phyloP scores from a whole-genome alignment of 257 asterid species.

The Thymus mandschuricus region DNA sequence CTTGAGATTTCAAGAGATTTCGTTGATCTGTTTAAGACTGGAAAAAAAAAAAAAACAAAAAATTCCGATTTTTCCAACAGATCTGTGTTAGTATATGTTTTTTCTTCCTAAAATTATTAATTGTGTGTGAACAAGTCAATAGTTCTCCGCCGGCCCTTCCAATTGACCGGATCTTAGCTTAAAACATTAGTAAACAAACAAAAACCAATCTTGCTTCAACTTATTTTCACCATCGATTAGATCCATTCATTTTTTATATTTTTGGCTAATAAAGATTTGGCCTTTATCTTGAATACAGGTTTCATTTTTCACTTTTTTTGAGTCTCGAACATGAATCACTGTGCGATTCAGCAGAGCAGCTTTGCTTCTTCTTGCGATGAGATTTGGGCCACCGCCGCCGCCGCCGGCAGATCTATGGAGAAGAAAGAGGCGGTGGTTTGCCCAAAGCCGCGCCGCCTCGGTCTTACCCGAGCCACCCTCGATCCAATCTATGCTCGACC shows the following conservation, averaged over 20 bases:
- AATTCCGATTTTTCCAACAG: constrained; percentile 41
- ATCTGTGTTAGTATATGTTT: constrained; percentile 22
- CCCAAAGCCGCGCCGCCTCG: constrained; percentile 87
- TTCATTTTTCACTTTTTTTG: background rate
- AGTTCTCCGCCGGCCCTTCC: constrained; percentile 42
- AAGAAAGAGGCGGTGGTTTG: constrained; percentile 71
- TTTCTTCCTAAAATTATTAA: constrained; percentile 21
- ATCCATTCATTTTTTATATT: background rate
- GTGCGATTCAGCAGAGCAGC: constrained; percentile 56
- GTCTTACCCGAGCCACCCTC: constrained; percentile 51
- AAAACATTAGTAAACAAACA: constrained; percentile 19
- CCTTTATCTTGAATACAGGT: constrained; percentile 36
- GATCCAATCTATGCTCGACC: constrained; percentile 53
- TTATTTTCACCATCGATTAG: constrained; percentile 30
- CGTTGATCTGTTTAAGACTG: constrained; percentile 30
- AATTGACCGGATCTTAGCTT: constrained; percentile 50
- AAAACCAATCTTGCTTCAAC: constrained; percentile 5
- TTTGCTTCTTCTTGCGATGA: constrained; percentile 64
- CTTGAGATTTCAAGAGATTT: constrained; percentile 16
- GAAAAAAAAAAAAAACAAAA: background rate
- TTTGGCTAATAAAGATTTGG: constrained; percentile 6
- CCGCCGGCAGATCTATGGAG: constrained; percentile 47
- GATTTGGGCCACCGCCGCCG: constrained; percentile 53
- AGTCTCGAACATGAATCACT: constrained; percentile 61
- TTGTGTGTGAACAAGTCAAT: constrained; percentile 48